Evolutionary conservation across 129 eudicot genomes (phyloP).

Genomic region (Lactuca saligna): DNA sequence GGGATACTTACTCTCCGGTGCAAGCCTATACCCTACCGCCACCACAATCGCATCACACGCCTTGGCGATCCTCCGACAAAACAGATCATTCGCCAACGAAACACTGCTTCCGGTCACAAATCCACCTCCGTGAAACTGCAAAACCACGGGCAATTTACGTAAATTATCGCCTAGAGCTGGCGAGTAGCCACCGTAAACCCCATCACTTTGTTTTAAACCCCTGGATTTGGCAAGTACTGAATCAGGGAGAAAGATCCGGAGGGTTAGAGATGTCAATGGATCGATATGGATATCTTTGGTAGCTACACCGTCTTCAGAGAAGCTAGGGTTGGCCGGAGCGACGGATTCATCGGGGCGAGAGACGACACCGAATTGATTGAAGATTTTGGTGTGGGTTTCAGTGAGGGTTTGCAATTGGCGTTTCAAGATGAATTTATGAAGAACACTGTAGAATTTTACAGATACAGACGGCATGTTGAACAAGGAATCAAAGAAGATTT

Average conservation of each 20-base stretch:
- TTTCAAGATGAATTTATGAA: slow-evolving; percentile 59
- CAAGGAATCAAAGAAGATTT: neutral
- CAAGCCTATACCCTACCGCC: slow-evolving; percentile 89
- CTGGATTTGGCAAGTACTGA: slow-evolving; percentile 36
- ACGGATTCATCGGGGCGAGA: slow-evolving; percentile 55
- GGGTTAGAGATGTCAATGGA: slow-evolving; percentile 54
- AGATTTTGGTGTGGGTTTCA: slow-evolving; percentile 22
- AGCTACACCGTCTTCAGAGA: slow-evolving; percentile 72
- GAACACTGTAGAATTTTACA: slow-evolving; percentile 68
- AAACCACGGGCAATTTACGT: slow-evolving; percentile 63
- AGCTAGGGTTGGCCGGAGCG: slow-evolving; percentile 69
- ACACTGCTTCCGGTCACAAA: slow-evolving; percentile 80
- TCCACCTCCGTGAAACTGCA: slow-evolving; percentile 96
- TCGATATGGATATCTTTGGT: slow-evolving; percentile 85
- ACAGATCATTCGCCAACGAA: slow-evolving; percentile 67
- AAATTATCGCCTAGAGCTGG: slow-evolving; percentile 40
- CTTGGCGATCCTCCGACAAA: slow-evolving; percentile 70
- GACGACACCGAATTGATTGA: slow-evolving; percentile 48
- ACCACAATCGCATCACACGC: slow-evolving; percentile 77
- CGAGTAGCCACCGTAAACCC: slow-evolving; percentile 70
- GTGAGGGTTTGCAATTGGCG: slow-evolving; percentile 56
- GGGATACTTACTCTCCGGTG: slow-evolving; percentile 84
- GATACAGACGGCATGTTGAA: slow-evolving; percentile 61
- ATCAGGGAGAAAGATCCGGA: slow-evolving; percentile 75
- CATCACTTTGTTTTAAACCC: slow-evolving; percentile 29